These are phyloP conservation scores for Curvularia eragrostidis DNA, from an alignment of 2,329 filamentous ascomycete genomes.

Conservation along the genomic window DNA sequence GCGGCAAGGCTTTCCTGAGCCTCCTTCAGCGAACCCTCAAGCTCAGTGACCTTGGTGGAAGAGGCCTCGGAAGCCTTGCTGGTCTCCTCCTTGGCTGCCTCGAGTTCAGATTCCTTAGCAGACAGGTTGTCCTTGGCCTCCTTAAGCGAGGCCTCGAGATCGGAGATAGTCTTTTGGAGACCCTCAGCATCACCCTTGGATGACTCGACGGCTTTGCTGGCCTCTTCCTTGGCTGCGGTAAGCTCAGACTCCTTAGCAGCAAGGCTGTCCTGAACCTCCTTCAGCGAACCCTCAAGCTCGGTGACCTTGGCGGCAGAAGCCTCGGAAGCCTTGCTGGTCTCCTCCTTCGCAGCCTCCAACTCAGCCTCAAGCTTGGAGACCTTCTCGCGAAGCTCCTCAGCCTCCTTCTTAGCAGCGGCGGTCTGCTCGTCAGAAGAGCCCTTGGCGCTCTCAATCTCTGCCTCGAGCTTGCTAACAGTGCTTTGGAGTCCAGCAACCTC, in stretches of 20 bases:
- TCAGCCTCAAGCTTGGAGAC: slow-evolving; percentile 25
- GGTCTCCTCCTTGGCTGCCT: slow-evolving; percentile 22
- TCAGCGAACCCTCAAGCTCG: slow-evolving; percentile 33
- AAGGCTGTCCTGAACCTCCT: slow-evolving; percentile 26
- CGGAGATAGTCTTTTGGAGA: slow-evolving; percentile 28
- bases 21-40: slow-evolving; percentile 24
- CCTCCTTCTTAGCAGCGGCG: slow-evolving; percentile 21
- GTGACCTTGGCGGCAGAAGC: slow-evolving; percentile 30
- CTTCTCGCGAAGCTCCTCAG: slow-evolving; percentile 20
- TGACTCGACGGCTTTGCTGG: slow-evolving; percentile 26
- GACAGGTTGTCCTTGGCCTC: slow-evolving; percentile 18
- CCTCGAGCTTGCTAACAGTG: slow-evolving; percentile 39
- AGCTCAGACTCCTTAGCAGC: slow-evolving; percentile 35
- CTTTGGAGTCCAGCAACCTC: slow-evolving; percentile 32
- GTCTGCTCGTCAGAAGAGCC: slow-evolving; percentile 24
- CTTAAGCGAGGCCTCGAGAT: slow-evolving; percentile 26
- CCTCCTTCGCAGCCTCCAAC: slow-evolving; percentile 23
- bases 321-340: slow-evolving; percentile 28
- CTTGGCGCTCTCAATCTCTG: slow-evolving; percentile 24
- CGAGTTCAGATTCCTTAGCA: slow-evolving; percentile 26
- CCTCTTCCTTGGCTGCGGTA: slow-evolving; percentile 28
- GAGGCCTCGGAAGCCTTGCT: slow-evolving; percentile 28
- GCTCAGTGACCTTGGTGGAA: slow-evolving; percentile 28
- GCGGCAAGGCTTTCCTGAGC: slow-evolving; percentile 17
- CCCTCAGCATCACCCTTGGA: slow-evolving; percentile 24